Evolutionary conservation across 371 early-diverging fungal species (phyloP).

Genomic region (Lichtheimia hyalospora): DNA sequence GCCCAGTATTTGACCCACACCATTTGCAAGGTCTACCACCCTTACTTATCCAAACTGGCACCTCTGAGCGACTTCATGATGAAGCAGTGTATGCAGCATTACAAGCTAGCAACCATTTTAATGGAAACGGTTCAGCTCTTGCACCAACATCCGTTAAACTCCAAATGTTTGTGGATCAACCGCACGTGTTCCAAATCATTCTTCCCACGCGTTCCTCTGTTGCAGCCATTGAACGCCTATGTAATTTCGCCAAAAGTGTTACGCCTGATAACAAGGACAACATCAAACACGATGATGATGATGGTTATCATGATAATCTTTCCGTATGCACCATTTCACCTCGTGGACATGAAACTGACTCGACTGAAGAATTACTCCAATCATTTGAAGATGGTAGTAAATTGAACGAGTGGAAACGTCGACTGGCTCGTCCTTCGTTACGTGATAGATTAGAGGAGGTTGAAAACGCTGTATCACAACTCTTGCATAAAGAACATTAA

Average conservation of each 20-base stretch:
- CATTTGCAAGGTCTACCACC: constrained; percentile 42
- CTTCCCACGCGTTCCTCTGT: constrained; percentile 21
- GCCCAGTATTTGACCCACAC: constrained; percentile 48
- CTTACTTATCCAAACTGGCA: constrained; percentile 61
- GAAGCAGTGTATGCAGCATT: constrained; percentile 53
- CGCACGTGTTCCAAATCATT: constrained; percentile 75
- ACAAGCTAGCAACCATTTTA: constrained; percentile 27
- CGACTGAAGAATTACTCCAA: constrained; percentile 13
- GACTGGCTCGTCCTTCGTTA: constrained; percentile 23
- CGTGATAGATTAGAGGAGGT: constrained; percentile 8
- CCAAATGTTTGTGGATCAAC: constrained; percentile 69
- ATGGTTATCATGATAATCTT: background rate
- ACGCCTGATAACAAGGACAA: background rate
- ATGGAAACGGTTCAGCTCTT: constrained; percentile 3
- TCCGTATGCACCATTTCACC: constrained; percentile 13
- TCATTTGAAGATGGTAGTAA: constrained; percentile 10
- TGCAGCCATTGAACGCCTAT: constrained; percentile 10
- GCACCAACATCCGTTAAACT: constrained; percentile 27
- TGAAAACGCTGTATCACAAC: too few relatives aligned
- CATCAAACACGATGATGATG: too few relatives aligned
- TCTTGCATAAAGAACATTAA: too few relatives aligned
- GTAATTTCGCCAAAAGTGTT: background rate
- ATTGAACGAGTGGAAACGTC: constrained; percentile 30
- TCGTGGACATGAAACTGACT: constrained; percentile 22
- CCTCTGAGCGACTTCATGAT: constrained; percentile 67